Conservation (phyloP, 129 eudicot species). For the Ambrosia artemisiifolia region DNA sequence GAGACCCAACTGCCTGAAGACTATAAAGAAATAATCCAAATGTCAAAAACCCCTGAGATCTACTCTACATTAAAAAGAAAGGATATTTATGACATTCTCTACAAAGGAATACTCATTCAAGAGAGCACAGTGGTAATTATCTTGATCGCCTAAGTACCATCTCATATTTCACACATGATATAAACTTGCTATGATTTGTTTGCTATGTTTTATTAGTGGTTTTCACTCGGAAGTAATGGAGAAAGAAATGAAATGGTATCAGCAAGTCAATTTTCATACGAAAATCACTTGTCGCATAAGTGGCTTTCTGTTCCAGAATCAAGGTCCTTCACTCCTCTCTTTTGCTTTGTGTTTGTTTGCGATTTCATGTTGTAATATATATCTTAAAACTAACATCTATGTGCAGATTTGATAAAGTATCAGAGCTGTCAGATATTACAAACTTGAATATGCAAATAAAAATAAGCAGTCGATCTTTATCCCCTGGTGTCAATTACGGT, state of each 20-base stretch:
- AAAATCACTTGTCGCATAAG: neutral
- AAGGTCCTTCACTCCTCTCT: neutral
- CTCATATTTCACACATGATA: neutral
- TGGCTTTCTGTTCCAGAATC: neutral
- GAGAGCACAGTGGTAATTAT: neutral
- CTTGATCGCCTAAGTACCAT: neutral
- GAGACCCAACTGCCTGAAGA: neutral
- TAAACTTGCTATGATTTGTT: neutral
- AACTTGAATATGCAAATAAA: neutral
- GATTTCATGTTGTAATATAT: neutral
- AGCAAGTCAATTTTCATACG: conserved; percentile 2
- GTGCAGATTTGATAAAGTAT: neutral
- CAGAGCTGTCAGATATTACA: neutral
- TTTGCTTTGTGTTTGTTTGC: neutral
- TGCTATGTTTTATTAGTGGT: neutral
- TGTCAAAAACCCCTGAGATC: neutral
- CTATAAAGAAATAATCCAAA: neutral
- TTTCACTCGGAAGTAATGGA: neutral
- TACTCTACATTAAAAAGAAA: neutral
- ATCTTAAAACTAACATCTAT: neutral
- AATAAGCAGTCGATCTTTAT: neutral
- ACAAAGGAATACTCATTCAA: neutral
- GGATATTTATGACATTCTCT: neutral
- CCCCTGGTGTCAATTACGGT: neutral
- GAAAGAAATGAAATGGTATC: neutral